Base-by-base conservation (phyloP, 148 eudicot genomes). In the Pharnaceum exiguum region DNA sequence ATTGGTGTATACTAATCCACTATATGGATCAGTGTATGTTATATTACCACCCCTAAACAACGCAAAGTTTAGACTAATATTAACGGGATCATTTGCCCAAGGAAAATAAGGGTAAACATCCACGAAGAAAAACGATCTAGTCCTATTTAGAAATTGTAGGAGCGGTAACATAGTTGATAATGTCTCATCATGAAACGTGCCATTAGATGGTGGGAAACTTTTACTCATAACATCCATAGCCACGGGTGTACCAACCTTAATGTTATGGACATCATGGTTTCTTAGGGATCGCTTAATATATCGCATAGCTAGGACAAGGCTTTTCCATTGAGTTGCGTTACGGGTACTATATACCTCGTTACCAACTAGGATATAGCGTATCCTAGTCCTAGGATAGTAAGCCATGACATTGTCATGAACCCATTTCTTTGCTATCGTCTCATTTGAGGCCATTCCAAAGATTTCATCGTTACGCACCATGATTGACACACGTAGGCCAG, bases 31-130 rank as follows among this genome's bases (percentile, higher is more conserved):
- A 8, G 60, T 62, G 39, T 83, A 79, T 1, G 76, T 60, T 23
- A 47, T 26, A 21, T 58, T 68, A 15, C 51, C 65, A 11, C 67
- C 69, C 39, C 35, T 53, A 7, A 87, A 66, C 26, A 90, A 42
- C 0, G 87, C 82, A 32, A 60, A 84, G 52, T 87, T 75, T 4
- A 90, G 79, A 68, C 57, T 63, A 1, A 82, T 82, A 15, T 36
- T 45, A 3, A 47, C 15, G 0, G 85, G 77, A 30, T 82, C 48
- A 0, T 17, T 37, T 0, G 97, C 64, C 97, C 97, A 90, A 11
- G 95, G 63, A 48, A 87, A 80, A 40, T 84, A 90, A 1, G 95
- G 85, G 64, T 87, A 90, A 2, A 75, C 85, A 38, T 90, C 78
- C 1, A 90, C 63, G 66, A 84, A 87, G 62, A 84, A 78, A 32